phyloP scores from a whole-genome alignment of 495 filamentous ascomycete genomes.

The Penicillium cataractarum region DNA sequence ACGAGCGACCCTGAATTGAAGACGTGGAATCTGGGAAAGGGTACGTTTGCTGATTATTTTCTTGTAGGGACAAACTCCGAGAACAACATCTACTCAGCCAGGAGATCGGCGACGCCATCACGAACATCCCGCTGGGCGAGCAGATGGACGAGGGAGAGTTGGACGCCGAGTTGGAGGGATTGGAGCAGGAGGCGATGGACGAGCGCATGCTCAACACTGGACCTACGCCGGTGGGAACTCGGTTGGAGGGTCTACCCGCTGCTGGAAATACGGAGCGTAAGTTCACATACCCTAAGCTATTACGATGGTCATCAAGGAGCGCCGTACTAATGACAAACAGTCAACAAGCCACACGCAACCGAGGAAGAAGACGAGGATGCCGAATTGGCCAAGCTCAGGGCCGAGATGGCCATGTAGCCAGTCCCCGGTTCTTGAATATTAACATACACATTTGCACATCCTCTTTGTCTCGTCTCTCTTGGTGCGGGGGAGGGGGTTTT shows the following conservation, averaged over 20 bases:
- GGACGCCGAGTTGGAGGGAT: conserved; percentile 71
- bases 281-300: conserved; percentile 25
- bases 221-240: conserved; percentile 69
- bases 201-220: conserved; percentile 92
- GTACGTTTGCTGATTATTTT: conserved; percentile 1
- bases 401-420: conserved; percentile 88
- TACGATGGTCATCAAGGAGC: neutral
- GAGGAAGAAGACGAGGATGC: conserved; percentile 92
- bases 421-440: conserved; percentile 1
- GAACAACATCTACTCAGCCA: conserved; percentile 92
- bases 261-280: conserved; percentile 75
- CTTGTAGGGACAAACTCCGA: conserved; percentile 80
- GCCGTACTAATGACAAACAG: conserved; percentile 11
- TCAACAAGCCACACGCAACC: conserved; percentile 55
- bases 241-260: conserved; percentile 71
- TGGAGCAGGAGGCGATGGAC: conserved; percentile 88
- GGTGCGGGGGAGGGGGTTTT: conserved; percentile 10
- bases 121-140: conserved; percentile 67
- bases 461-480: conserved; percentile 6
- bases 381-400: conserved; percentile 90
- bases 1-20: neutral
- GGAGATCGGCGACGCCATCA: conserved; percentile 87
- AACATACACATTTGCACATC: conserved; percentile 12
- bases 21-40: neutral
- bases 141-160: conserved; percentile 85